Evolutionary conservation across 1,139 yeast species (phyloP).

Genomic region (Protomyces pachydermus): DNA sequence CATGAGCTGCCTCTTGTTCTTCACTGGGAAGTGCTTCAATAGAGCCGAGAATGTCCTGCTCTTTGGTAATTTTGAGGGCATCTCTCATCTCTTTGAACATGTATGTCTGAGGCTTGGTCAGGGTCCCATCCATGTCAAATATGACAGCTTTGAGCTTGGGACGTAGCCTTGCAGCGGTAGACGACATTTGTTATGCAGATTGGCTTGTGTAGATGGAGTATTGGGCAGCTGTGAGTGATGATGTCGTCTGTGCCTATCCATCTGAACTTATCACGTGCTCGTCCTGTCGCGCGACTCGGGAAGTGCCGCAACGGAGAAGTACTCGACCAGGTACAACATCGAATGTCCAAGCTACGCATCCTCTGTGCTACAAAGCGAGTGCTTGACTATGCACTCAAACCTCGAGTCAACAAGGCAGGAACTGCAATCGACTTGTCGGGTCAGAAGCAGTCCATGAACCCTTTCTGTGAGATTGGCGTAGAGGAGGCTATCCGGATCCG

Average conservation of each 20-base stretch:
- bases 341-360: conserved; percentile 22
- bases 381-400: conserved; percentile 87
- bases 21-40: conserved; percentile 42
- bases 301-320: too few relatives aligned
- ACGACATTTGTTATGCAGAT: neutral
- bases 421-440: conserved; percentile 88
- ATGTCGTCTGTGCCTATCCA: neutral
- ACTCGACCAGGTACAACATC: too few relatives aligned
- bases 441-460: conserved; percentile 61
- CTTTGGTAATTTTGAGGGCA: conserved; percentile 49
- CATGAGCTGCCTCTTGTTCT: conserved; percentile 46
- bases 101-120: conserved; percentile 52
- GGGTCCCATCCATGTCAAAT: conserved; percentile 68
- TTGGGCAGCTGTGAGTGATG: neutral
- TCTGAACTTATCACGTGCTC: too few relatives aligned
- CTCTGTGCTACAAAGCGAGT: conserved; percentile 92
- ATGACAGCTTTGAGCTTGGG: conserved; percentile 46
- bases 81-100: conserved; percentile 47
- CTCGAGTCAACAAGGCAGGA: conserved; percentile 80
- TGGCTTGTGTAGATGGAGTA: neutral
- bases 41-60: conserved; percentile 50
- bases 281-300: too few relatives aligned
- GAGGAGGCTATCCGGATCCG: conserved; percentile 85
- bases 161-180: neutral
- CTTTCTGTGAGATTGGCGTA: conserved; percentile 93